Evolutionary conservation across 768 basidiomycete species (phyloP).

Genomic region (Rhodotorula sphaerocarpa): DNA sequence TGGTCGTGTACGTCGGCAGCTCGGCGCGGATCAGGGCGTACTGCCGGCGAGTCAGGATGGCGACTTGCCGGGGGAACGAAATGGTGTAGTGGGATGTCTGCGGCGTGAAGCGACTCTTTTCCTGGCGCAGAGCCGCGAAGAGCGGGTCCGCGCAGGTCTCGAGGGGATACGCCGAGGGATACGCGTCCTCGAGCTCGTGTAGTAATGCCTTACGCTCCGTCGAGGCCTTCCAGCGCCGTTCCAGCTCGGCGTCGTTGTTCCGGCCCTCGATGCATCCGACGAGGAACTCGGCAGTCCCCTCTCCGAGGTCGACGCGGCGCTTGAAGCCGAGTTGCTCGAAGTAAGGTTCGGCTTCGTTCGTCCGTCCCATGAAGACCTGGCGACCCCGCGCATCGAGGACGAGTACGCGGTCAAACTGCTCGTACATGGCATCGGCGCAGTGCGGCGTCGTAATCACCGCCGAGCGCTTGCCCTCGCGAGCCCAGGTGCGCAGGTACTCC

Average conservation of each 20-base stretch:
- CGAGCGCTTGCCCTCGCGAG: slow-evolving; percentile 56
- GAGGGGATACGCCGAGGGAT: slow-evolving; percentile 37
- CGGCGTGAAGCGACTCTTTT: slow-evolving; percentile 39
- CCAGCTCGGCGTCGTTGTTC: slow-evolving; percentile 28
- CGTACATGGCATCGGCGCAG: slow-evolving; percentile 56
- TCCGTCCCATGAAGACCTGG: slow-evolving; percentile 67
- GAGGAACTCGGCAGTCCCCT: slow-evolving; percentile 41
- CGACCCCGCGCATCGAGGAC: slow-evolving; percentile 65
- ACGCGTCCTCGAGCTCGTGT: slow-evolving; percentile 15
- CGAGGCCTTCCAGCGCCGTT: slow-evolving; percentile 26
- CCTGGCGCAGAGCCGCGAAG: slow-evolving; percentile 26
- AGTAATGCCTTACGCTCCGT: slow-evolving; percentile 31
- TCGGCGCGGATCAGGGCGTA: slow-evolving; percentile 61
- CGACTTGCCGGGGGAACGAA: slow-evolving; percentile 65
- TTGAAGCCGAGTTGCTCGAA: slow-evolving; percentile 50
- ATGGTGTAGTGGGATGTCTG: slow-evolving; percentile 70
- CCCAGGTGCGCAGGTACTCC: slow-evolving; percentile 66
- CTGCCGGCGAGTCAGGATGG: slow-evolving; percentile 63
- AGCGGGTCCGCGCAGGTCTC: slow-evolving; percentile 23
- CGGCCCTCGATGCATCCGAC: slow-evolving; percentile 30
- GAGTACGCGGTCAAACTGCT: slow-evolving; percentile 71
- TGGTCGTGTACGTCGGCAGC: slow-evolving; percentile 59
- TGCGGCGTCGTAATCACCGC: slow-evolving; percentile 48
- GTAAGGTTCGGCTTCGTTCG: slow-evolving; percentile 58
- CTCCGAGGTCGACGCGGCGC: slow-evolving; percentile 38